These are phyloP conservation scores for Fragaria ananassa DNA, from an alignment of 306 rosid genomes.

Conservation along the genomic window DNA sequence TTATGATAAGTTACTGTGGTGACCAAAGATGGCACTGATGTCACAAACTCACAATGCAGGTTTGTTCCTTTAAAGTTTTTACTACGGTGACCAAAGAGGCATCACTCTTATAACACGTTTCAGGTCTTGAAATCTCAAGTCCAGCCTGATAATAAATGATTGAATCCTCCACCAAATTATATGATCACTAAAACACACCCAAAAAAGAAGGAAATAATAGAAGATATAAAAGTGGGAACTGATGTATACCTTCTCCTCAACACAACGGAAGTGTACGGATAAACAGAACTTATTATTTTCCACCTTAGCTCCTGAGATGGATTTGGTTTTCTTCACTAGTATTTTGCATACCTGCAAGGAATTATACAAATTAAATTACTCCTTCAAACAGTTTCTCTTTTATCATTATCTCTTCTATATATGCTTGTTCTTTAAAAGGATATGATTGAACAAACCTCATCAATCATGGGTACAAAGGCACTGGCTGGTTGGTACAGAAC, in stretches of 20 bases:
- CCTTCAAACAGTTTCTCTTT: neutral
- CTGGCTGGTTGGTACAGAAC: constrained; percentile 75
- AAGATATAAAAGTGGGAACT: constrained; percentile 3
- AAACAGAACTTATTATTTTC: constrained; percentile 88
- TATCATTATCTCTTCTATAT: neutral
- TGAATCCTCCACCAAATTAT: neutral
- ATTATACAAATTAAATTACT: neutral
- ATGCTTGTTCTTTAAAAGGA: neutral
- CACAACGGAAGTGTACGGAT: constrained; percentile 94
- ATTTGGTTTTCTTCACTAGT: constrained; percentile 60
- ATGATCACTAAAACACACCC: neutral
- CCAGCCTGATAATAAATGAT: neutral
- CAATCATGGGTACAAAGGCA: constrained; percentile 79
- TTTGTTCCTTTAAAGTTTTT: no score
- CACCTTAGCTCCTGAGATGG: constrained; percentile 72
- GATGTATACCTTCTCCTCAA: constrained; percentile 77
- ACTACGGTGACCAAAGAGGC: no score
- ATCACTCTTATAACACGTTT: no score
- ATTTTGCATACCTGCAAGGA: constrained; percentile 56
- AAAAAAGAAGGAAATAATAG: neutral
- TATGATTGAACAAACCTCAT: constrained; percentile 51
- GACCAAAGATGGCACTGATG: no score
- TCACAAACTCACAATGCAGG: no score
- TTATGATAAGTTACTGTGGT: no score
- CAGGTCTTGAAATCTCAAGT: no score